Evolutionary conservation across 352 stramenopile species (phyloP), one percentile per base, ranked within the genome.

Genomic region (Phytophthora sp.): DNA sequence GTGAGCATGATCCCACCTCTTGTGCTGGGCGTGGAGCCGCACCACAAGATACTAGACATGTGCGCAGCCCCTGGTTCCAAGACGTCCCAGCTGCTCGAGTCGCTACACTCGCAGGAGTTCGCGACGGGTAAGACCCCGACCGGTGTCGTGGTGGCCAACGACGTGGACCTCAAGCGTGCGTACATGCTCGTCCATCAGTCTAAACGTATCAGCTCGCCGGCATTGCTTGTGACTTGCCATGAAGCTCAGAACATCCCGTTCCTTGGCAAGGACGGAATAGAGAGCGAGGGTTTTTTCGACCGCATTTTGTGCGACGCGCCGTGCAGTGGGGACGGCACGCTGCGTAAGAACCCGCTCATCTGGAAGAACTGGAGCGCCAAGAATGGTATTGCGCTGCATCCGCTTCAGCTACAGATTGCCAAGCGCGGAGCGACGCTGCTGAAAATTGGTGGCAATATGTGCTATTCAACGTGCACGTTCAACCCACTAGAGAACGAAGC

Each of bases 401-500:
- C 84, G 5, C 66, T 99, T 29, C 98, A 99, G 79, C 65, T 99
- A 15, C 78, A 94, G 30, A 99, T 99, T 71, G 91, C 97, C 44
- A 88, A 93, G 63, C 89, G 97, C 20, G 97, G 94, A 18, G 86
- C 96, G 12, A 76, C 93, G 33, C 74, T 99, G 21, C 74, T 99
- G 7, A 96, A 95, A 67, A 77, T 98, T 21, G 96, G 94, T 9
- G 96, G 96, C 16, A 88, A 84, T 63, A 97, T 99, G 81, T 98
- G 97, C 49, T 99, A 99, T 77, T 98, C 91, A 35, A 99, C 96
- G 55, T 99, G 98, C 66, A 98, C 92, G 56, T 93, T 99, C 64
- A 99, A 99, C 81, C 98, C 98, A 12, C 77, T 99, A 23, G 98
- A 99, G 82, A 97, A 99, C 78, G 98, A 99, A 77, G 98, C 98